phyloP scores from a whole-genome alignment of 116 monocot genomes.

The Posidonia oceanica region DNA sequence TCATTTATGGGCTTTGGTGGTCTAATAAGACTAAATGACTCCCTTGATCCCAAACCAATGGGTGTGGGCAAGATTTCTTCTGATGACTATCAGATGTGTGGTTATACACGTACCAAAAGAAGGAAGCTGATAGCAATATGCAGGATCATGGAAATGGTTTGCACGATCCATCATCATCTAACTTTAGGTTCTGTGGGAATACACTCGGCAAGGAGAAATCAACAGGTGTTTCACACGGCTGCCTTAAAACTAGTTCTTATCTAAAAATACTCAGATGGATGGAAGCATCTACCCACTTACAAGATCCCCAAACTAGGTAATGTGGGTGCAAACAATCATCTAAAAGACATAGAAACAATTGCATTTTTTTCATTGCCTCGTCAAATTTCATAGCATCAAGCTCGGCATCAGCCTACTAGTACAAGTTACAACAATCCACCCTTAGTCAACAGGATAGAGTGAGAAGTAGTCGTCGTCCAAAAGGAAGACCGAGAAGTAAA shows the following conservation, averaged over 20 bases:
- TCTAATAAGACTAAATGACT: constrained; percentile 1
- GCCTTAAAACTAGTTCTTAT: background rate
- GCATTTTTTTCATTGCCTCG: no score
- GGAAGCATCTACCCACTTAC: background rate
- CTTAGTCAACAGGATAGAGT: no score
- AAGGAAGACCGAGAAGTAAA: no score
- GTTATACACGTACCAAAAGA: background rate
- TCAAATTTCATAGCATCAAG: no score
- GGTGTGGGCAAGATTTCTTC: background rate
- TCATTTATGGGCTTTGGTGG: background rate
- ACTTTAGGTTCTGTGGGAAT: background rate
- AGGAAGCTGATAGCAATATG: background rate
- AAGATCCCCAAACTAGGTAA: background rate
- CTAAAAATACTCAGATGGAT: background rate
- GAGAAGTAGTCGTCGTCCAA: no score
- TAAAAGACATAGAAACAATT: no score
- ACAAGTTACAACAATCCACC: no score
- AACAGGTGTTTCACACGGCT: constrained; percentile 2
- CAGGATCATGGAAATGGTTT: background rate
- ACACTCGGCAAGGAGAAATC: background rate
- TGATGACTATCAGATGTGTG: background rate
- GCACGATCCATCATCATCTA: background rate
- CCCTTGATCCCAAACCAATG: background rate
- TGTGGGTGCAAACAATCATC: no score
- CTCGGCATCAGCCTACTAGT: no score